phyloP scores from a whole-genome alignment of 192 early-diverging fungal species.

The Paraglomus occultum region DNA sequence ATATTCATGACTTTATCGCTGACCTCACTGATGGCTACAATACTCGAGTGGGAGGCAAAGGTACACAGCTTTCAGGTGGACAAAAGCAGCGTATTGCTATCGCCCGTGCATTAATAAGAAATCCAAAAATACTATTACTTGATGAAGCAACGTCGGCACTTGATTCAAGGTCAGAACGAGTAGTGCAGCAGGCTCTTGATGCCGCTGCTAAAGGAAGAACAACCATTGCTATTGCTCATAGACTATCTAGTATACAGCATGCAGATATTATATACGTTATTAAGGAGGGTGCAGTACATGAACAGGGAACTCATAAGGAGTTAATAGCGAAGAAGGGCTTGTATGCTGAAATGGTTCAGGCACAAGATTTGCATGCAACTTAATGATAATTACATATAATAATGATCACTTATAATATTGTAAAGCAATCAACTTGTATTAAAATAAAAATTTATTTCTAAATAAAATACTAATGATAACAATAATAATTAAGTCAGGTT shows the following conservation, averaged over 20 bases:
- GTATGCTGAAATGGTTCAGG: constrained; percentile 61
- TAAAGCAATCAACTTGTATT: no score
- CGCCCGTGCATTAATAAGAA: constrained; percentile 64
- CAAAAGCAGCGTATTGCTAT: constrained; percentile 74
- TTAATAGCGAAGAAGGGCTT: constrained; percentile 60
- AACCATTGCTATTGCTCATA: constrained; percentile 72
- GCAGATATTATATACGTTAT: constrained; percentile 87
- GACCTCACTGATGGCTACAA: constrained; percentile 56
- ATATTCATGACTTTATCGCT: constrained; percentile 53
- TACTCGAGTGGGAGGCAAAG: constrained; percentile 62
- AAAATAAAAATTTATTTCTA: no score
- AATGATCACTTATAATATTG: no score
- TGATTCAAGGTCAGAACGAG: constrained; percentile 76
- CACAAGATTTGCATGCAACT: constrained; percentile 59
- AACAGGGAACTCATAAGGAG: constrained; percentile 77
- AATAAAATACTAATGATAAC: no score
- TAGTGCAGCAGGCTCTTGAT: constrained; percentile 82
- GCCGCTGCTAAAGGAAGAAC: constrained; percentile 66
- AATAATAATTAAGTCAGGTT: no score
- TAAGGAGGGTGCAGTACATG: constrained; percentile 61
- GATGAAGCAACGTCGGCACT: constrained; percentile 87
- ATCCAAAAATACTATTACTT: constrained; percentile 70
- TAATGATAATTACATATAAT: constrained; percentile 26
- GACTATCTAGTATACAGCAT: constrained; percentile 82
- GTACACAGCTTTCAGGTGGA: constrained; percentile 61